Percentiles rank a stretch among this genome's conserved stretches.
Evolutionary conservation across 1,284 basidiomycete genomes (phyloP).

Genomic region (Macrocystidia cucumis): DNA sequence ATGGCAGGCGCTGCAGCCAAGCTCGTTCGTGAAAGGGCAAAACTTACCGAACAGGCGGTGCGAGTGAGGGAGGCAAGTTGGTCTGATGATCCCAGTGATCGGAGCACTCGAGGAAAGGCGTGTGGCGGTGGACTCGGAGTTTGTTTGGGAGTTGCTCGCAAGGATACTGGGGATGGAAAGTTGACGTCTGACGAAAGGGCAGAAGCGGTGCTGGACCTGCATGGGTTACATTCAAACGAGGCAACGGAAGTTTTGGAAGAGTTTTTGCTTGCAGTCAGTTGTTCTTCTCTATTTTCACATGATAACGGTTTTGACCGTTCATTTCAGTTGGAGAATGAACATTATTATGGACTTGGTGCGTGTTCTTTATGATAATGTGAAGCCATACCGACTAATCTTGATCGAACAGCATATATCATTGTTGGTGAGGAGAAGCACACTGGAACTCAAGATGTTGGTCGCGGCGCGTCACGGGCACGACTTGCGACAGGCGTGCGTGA

Average conservation of each 20-base stretch:
- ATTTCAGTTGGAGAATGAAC: constrained; percentile 73
- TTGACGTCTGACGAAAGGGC: constrained; percentile 75
- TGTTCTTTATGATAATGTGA: constrained; percentile 8
- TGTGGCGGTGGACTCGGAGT: constrained; percentile 83
- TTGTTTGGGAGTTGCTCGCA: constrained; percentile 73
- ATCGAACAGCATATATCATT: constrained; percentile 68
- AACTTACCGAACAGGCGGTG: constrained; percentile 70
- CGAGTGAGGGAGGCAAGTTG: constrained; percentile 59
- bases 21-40: constrained; percentile 77
- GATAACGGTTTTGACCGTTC: constrained; percentile 1
- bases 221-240: constrained; percentile 86
- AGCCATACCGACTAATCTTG: constrained; percentile 4
- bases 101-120: constrained; percentile 65
- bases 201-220: constrained; percentile 77
- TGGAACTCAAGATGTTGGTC: constrained; percentile 74
- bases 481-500: constrained; percentile 82
- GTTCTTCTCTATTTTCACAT: constrained; percentile 8
- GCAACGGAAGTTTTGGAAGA: constrained; percentile 88
- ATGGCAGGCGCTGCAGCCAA: constrained; percentile 74
- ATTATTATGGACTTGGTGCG: constrained; percentile 78
- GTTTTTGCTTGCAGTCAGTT: constrained; percentile 78
- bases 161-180: constrained; percentile 43
- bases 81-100: constrained; percentile 82
- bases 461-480: constrained; percentile 77
- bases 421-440: constrained; percentile 97